Evolutionary conservation across 2,329 filamentous ascomycete species (phyloP).

Genomic region (Ilyonectria mors-panacis): DNA sequence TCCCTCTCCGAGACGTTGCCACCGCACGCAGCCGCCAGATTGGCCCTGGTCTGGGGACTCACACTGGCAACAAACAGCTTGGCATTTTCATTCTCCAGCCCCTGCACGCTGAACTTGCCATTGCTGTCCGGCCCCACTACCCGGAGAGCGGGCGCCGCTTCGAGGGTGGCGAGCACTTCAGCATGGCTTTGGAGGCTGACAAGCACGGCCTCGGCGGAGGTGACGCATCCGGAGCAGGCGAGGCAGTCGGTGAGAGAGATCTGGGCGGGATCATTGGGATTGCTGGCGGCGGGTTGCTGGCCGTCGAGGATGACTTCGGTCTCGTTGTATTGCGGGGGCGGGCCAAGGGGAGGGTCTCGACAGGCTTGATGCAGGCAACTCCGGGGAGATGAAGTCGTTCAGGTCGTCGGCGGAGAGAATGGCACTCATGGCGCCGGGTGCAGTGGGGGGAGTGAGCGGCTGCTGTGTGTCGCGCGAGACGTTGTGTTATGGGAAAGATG

Average conservation of each 20-base stretch:
- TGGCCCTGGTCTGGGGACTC: constrained; percentile 91
- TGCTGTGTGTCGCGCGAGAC: constrained; percentile 12
- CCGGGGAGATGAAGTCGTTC: constrained; percentile 98
- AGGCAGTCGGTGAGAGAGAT: constrained; percentile 98
- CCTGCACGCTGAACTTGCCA: constrained; percentile 60
- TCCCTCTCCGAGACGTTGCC: constrained; percentile 78
- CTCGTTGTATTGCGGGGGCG: constrained; percentile 58
- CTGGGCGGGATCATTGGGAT: constrained; percentile 80
- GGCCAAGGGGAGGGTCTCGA: constrained; percentile 87
- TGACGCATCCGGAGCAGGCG: constrained; percentile 97
- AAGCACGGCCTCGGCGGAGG: constrained; percentile 96
- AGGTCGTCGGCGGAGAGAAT: constrained; percentile 97
- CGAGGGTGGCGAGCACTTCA: constrained; percentile 88
- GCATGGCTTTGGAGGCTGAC: constrained; percentile 94
- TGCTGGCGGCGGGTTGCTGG: constrained; percentile 69
- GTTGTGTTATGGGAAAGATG: neutral
- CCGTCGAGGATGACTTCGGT: constrained; percentile 97
- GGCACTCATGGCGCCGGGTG: constrained; percentile 81
- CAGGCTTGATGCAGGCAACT: constrained; percentile 97
- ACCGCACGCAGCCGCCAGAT: constrained; percentile 86
- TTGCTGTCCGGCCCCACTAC: constrained; percentile 52
- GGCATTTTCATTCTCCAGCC: constrained; percentile 71
- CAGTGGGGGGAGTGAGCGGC: constrained; percentile 3
- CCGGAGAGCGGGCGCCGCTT: constrained; percentile 71
- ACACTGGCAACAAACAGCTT: constrained; percentile 93